Conservation (phyloP, 2,329 filamentous ascomycete species). For the Lachnellula occidentalis region DNA sequence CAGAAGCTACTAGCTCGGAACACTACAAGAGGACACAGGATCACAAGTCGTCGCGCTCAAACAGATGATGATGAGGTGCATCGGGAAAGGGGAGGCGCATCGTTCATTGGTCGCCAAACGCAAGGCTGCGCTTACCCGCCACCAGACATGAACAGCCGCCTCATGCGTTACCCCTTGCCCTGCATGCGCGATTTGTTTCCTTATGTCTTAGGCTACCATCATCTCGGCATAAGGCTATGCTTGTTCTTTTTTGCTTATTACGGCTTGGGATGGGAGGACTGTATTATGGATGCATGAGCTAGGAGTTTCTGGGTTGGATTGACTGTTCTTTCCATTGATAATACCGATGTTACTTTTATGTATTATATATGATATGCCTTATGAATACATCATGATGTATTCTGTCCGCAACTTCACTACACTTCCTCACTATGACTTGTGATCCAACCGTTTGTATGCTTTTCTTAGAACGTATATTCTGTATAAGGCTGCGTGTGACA, state of each 20-base stretch:
- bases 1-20: conserved; percentile 9
- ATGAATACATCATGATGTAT: too few relatives aligned
- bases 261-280: background rate
- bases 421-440: too few relatives aligned
- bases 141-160: background rate
- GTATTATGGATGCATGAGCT: background rate
- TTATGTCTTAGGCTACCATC: background rate
- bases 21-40: conserved; percentile 10
- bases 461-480: too few relatives aligned
- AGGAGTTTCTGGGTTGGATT: background rate
- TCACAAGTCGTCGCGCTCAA: background rate
- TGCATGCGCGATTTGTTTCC: background rate
- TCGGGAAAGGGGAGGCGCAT: background rate
- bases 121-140: background rate
- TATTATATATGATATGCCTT: background rate
- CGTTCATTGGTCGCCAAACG: background rate
- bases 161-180: background rate
- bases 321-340: background rate
- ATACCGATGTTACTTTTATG: background rate
- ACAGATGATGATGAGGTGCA: background rate
- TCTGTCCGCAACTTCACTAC: too few relatives aligned
- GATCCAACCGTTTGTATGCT: too few relatives aligned
- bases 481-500: too few relatives aligned
- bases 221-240: background rate
- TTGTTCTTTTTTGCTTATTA: background rate